Evolutionary conservation across 441 rosid species (phyloP).

Genomic region (Gossypium schwendimanii): DNA sequence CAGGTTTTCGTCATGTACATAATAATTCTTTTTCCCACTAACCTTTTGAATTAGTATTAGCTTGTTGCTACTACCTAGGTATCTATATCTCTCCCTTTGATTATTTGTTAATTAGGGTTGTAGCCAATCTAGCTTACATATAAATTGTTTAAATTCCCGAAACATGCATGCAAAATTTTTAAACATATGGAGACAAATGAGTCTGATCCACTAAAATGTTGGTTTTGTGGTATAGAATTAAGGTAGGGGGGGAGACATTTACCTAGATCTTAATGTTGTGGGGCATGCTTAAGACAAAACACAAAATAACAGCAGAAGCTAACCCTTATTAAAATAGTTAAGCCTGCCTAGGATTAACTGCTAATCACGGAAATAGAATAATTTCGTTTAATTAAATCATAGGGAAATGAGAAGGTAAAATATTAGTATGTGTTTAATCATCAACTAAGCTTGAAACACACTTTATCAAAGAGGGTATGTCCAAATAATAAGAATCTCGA

Average conservation of each 20-base stretch:
- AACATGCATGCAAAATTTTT: conserved; percentile 7
- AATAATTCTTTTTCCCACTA: background rate
- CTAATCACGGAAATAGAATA: conserved; percentile 17
- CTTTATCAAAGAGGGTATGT: conserved; percentile 15
- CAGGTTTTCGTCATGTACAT: background rate
- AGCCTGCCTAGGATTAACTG: conserved; percentile 25
- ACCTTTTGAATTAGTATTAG: too few species aligned
- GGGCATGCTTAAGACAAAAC: conserved; percentile 33
- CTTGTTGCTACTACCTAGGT: background rate
- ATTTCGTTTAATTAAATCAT: background rate
- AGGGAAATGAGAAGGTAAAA: conserved; percentile 7
- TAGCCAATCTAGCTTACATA: background rate
- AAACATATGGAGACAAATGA: too few species aligned
- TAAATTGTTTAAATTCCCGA: background rate
- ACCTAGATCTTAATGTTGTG: conserved; percentile 28
- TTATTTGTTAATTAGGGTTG: background rate
- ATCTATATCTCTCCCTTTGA: background rate
- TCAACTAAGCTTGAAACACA: background rate
- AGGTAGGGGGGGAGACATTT: conserved; percentile 21
- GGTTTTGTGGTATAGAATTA: conserved; percentile 31
- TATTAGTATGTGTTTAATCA: background rate
- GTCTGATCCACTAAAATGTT: conserved; percentile 28
- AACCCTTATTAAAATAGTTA: background rate
- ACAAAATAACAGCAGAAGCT: conserved; percentile 20
- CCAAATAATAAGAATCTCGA: conserved; percentile 10